phyloP scores from a whole-genome alignment of 2,329 filamentous ascomycete genomes.

The Chaetomium sp. region DNA sequence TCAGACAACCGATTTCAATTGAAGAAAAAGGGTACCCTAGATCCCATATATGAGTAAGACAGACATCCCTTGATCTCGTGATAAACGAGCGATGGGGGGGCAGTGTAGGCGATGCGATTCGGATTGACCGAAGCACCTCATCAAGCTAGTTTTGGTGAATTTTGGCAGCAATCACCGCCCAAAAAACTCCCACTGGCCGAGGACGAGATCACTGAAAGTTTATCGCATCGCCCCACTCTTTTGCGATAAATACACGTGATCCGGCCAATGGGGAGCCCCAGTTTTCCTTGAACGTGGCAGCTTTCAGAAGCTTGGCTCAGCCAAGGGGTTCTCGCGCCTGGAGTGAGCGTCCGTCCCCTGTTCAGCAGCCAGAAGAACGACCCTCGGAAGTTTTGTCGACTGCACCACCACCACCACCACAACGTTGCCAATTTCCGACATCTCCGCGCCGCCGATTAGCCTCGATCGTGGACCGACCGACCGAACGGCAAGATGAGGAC shows the following conservation, averaged over 20 bases:
- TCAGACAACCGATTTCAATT: neutral
- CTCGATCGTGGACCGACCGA: neutral
- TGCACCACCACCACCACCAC: too few species aligned
- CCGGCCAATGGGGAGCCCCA: constrained; percentile 12
- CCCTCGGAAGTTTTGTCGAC: too few species aligned
- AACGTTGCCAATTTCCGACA: too few species aligned
- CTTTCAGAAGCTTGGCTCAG: constrained; percentile 30
- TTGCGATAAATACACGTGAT: constrained; percentile 17
- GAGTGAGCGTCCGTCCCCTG: too few species aligned
- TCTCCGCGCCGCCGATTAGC: too few species aligned
- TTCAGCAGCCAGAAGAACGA: too few species aligned
- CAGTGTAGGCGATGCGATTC: neutral
- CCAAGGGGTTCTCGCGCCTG: too few species aligned
- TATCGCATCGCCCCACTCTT: too few species aligned
- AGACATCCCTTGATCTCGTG: neutral
- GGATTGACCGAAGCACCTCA: neutral
- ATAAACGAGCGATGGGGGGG: neutral
- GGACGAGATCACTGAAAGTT: too few species aligned
- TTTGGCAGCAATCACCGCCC: constrained; percentile 7
- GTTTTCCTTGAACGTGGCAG: constrained; percentile 47
- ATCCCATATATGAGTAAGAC: neutral
- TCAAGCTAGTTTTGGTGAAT: constrained; percentile 3
- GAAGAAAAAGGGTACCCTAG: neutral
- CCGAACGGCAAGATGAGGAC: constrained; percentile 44
- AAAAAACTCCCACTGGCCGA: neutral